Evolutionary conservation across 345 rosid species (phyloP).

Genomic region (Salix brachista): DNA sequence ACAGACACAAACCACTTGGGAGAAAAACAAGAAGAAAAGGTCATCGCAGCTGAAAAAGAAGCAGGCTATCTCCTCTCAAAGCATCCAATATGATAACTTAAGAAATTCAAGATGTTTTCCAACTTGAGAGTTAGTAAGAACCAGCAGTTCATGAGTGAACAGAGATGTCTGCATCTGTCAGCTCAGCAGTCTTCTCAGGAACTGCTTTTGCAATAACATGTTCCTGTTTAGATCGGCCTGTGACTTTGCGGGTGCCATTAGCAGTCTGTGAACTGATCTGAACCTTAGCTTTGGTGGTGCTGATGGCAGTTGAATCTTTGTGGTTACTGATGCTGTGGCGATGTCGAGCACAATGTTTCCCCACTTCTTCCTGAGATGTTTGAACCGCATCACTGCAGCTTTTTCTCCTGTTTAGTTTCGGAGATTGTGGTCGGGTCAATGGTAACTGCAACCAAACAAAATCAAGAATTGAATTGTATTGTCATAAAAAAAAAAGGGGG

Average conservation of each 20-base stretch:
- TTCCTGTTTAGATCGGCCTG: slow-evolving; percentile 37
- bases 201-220: slow-evolving; percentile 32
- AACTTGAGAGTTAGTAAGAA: slow-evolving; percentile 24
- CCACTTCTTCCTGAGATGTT: slow-evolving; percentile 44
- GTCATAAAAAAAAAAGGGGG: no score
- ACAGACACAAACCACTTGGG: slow-evolving; percentile 20
- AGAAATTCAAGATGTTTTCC: slow-evolving; percentile 23
- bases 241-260: slow-evolving; percentile 47
- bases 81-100: slow-evolving; percentile 19
- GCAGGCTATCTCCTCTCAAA: slow-evolving; percentile 28
- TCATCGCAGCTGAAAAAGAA: slow-evolving; percentile 24
- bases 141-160: slow-evolving; percentile 41
- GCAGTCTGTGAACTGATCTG: slow-evolving; percentile 23
- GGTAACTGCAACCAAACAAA: slow-evolving; percentile 56
- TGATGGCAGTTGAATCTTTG: slow-evolving; percentile 27
- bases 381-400: slow-evolving; percentile 71
- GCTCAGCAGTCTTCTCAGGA: slow-evolving; percentile 34
- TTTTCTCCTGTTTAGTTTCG: slow-evolving; percentile 56
- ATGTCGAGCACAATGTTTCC: slow-evolving; percentile 49
- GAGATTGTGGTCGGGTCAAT: slow-evolving; percentile 66
- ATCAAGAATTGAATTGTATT: slow-evolving; percentile 4
- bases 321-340: slow-evolving; percentile 61
- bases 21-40: slow-evolving; percentile 5
- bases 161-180: slow-evolving; percentile 22
- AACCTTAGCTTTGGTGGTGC: slow-evolving; percentile 28